Conservation (phyloP, 495 filamentous ascomycete species). For the Trichoderma virens region DNA sequence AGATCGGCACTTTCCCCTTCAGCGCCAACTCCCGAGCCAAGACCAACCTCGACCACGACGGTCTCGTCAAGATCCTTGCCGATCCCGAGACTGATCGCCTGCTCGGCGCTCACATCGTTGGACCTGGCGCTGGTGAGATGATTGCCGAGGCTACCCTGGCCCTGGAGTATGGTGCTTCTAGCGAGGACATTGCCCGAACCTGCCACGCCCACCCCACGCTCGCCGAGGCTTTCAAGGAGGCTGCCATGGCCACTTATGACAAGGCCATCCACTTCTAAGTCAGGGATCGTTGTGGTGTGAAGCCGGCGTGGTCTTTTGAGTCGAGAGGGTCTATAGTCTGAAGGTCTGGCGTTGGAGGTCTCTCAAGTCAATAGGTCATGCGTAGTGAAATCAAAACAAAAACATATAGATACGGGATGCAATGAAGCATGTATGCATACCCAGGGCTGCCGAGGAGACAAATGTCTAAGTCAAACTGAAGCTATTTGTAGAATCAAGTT, state of each 20-base stretch:
- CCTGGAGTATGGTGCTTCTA: conserved; percentile 90
- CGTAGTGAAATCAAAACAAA: neutral
- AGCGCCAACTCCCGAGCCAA: conserved; percentile 95
- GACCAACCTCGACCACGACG: conserved; percentile 96
- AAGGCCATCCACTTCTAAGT: conserved; percentile 94
- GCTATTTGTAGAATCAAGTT: too few relatives aligned
- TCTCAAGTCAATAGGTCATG: neutral
- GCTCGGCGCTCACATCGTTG: conserved; percentile 92
- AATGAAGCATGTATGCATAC: neutral
- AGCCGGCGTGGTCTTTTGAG: neutral
- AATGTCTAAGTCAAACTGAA: neutral
- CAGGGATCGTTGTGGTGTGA: neutral
- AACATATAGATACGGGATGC: neutral
- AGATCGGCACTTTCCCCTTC: conserved; percentile 90
- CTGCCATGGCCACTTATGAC: conserved; percentile 93
- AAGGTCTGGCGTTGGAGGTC: neutral
- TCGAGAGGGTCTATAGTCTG: too few relatives aligned
- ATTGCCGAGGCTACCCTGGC: conserved; percentile 95
- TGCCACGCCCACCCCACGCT: conserved; percentile 96
- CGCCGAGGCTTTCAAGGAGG: conserved; percentile 98
- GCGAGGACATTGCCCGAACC: conserved; percentile 90
- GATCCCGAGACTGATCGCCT: conserved; percentile 96
- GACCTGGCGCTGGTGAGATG: conserved; percentile 96
- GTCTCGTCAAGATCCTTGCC: conserved; percentile 92
- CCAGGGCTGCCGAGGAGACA: neutral